phyloP scores from a whole-genome alignment of 345 rosid species.

The Reutealis trisperma region DNA sequence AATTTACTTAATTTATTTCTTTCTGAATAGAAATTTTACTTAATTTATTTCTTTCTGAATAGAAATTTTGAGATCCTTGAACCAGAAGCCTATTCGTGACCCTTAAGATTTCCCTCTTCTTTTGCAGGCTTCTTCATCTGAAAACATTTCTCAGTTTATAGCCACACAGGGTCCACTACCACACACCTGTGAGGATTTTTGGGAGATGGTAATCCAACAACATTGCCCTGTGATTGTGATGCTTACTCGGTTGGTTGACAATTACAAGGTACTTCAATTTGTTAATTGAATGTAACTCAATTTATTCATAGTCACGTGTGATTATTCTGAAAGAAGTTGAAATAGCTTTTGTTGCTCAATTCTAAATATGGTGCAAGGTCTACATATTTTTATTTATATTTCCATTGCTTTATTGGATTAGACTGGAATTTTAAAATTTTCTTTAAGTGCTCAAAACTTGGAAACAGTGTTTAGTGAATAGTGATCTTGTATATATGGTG shows the following conservation, averaged over 20 bases:
- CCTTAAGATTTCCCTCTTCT: conserved; percentile 5
- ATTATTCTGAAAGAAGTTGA: neutral
- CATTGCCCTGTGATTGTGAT: conserved; percentile 81
- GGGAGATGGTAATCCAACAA: conserved; percentile 88
- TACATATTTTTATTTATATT: no score
- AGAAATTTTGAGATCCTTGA: neutral
- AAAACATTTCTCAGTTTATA: conserved; percentile 66
- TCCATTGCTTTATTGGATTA: neutral
- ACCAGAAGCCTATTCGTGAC: neutral
- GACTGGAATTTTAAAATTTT: no score
- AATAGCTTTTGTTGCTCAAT: neutral
- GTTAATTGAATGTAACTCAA: conserved; percentile 16
- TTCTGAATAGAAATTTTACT: neutral
- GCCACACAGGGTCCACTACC: conserved; percentile 91
- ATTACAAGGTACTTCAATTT: conserved; percentile 47
- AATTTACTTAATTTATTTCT: neutral
- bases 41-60: neutral
- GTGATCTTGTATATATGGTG: neutral
- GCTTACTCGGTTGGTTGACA: conserved; percentile 86
- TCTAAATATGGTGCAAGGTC: neutral
- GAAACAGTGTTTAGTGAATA: neutral
- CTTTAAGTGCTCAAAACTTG: neutral
- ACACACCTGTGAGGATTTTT: conserved; percentile 79
- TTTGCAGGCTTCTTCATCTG: conserved; percentile 64
- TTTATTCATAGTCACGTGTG: neutral